Evolutionary conservation across 2,329 filamentous ascomycete species (phyloP), one percentile per base, ranked within the genome.

Genomic region (Fusarium nematophilum): DNA sequence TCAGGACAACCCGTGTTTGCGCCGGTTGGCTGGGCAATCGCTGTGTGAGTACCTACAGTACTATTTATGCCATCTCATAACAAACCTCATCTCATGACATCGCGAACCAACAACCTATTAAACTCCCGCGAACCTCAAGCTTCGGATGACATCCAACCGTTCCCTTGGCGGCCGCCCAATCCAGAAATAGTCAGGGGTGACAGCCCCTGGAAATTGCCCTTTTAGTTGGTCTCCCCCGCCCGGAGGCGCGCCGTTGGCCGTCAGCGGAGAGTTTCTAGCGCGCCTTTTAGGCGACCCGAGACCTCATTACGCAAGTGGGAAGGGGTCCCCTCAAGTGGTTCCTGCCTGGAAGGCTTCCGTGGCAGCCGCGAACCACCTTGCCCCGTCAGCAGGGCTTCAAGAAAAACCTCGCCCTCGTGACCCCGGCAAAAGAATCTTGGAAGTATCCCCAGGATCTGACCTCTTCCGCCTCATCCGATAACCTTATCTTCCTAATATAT

Each of bases 161-260:
- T 51, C 50, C 51, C 51, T 49, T 43, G 44, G 44, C 36, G 43
- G 47, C 31, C 14, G 18, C 30, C 13, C 11, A 30, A 37, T 37
- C 59, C 55, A 57, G 53, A 63, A 49, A 63, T 61, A 64, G 59
- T 59, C 60, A 63, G 60, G 56, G 60, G 60, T 40, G 52, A 53
- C 34, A 21, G 40, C 33, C 33, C 47, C 36, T 40, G 33, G 27
- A 36, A 25, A 36, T 37, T 42, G 45, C 43, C 30, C 26, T 27
- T 33, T 25, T 42, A 53, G 50, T 31, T 21, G 50, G 49, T 33
- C 26, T 6, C 21, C 21, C 21, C 21, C 4, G 4, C 21, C 21
- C 14, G 17, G 14, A 11, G 30, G 30, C n/a, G 56, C 50, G 50
- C 60, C 60, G 13, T 25, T 51, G 45, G 18, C 25, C 45, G 10